phyloP scores from a whole-genome alignment of 306 rosid species.

The Macrotyloma uniflorum region DNA sequence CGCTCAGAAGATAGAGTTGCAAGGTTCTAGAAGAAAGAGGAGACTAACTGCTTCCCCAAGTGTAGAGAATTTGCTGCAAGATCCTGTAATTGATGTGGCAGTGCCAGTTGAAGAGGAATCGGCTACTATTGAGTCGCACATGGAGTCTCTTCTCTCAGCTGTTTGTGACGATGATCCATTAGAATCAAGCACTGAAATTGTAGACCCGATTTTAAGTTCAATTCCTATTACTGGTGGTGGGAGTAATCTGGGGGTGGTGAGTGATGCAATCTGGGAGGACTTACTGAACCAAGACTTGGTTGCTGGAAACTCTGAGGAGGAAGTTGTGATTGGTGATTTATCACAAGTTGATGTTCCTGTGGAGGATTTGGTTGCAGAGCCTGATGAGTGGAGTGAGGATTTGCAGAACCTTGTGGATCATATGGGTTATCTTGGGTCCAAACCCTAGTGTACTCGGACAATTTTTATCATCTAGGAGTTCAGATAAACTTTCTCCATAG shows the following conservation, averaged over 20 bases:
- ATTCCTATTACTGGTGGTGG: conserved; percentile 28
- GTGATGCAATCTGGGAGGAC: conserved; percentile 64
- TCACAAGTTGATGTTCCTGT: conserved; percentile 56
- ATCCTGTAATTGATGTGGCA: conserved; percentile 11
- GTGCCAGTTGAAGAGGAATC: conserved; percentile 40
- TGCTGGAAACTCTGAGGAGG: conserved; percentile 58
- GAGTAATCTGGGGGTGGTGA: conserved; percentile 37
- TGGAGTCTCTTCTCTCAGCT: conserved; percentile 57
- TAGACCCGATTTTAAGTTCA: conserved; percentile 41
- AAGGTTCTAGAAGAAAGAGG: conserved; percentile 61
- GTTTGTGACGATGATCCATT: conserved; percentile 43
- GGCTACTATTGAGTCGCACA: conserved; percentile 53
- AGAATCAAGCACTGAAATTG: conserved; percentile 53
- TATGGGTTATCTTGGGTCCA: conserved; percentile 66
- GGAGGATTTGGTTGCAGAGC: conserved; percentile 54
- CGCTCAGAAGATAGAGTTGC: conserved; percentile 44
- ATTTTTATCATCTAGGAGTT: conserved; percentile 16
- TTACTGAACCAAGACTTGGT: conserved; percentile 62
- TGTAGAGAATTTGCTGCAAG: conserved; percentile 63
- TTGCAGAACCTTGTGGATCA: conserved; percentile 75
- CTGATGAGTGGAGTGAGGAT: conserved; percentile 67
- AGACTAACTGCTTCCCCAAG: conserved; percentile 63
- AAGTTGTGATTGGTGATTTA: conserved; percentile 47
- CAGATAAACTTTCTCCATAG: conserved; percentile 22
- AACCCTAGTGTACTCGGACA: conserved; percentile 19